phyloP scores from a whole-genome alignment of 2,329 filamentous ascomycete genomes.

The Cryphonectria radicalis region DNA sequence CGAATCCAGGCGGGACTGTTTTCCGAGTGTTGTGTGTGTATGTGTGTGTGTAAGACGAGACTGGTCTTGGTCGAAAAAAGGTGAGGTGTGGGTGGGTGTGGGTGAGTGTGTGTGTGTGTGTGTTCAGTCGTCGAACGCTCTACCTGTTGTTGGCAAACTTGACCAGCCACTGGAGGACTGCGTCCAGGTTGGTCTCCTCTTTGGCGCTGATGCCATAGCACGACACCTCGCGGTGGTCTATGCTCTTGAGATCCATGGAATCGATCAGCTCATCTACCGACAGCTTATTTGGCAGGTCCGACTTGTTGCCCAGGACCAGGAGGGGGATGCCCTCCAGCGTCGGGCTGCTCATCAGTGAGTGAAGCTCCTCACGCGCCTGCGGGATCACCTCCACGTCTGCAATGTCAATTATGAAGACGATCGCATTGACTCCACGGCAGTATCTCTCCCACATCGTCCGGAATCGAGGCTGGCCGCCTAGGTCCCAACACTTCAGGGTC shows the following conservation, averaged over 20 bases:
- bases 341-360: conserved; percentile 82
- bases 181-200: conserved; percentile 97
- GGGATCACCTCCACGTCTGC: conserved; percentile 82
- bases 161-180: conserved; percentile 95
- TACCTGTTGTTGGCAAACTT: conserved; percentile 77
- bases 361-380: conserved; percentile 88
- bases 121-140: neutral
- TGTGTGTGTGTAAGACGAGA: conserved; percentile 2
- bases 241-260: conserved; percentile 83
- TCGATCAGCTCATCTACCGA: conserved; percentile 96
- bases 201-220: conserved; percentile 99
- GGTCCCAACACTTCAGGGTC: conserved; percentile 98
- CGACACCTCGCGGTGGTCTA: conserved; percentile 91
- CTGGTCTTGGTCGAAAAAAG: conserved; percentile 22
- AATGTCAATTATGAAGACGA: conserved; percentile 98
- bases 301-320: conserved; percentile 95
- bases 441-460: conserved; percentile 99
- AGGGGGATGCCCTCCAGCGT: conserved; percentile 88
- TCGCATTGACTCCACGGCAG: conserved; percentile 95
- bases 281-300: conserved; percentile 87
- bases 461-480: conserved; percentile 95
- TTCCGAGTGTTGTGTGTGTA: conserved; percentile 1
- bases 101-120: neutral
- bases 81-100: neutral
- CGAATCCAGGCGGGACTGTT: conserved; percentile 13